Evolutionary conservation across 202 grass and related monocot species (phyloP).

Genomic region (Digitaria exilis): DNA sequence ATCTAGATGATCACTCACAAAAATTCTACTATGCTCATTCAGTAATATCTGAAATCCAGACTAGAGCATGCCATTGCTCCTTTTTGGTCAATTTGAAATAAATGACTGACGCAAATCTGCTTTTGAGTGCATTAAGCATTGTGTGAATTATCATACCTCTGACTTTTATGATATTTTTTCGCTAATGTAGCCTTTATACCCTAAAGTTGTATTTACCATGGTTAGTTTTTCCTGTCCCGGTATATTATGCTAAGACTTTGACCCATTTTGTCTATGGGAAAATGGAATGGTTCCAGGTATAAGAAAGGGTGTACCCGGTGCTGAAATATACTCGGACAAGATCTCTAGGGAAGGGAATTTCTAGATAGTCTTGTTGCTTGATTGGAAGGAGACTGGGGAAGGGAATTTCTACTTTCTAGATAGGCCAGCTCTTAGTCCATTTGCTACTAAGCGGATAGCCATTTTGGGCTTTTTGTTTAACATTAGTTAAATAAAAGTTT

Average conservation of each 20-base stretch:
- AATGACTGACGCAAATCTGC: neutral
- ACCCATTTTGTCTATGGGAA: neutral
- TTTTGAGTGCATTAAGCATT: neutral
- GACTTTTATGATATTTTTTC: neutral
- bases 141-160: neutral
- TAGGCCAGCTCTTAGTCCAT: neutral
- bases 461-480: neutral
- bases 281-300: constrained; percentile 15
- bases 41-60: constrained; percentile 14
- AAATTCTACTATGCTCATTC: neutral
- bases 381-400: neutral
- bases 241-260: constrained; percentile 6
- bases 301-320: neutral
- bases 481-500: neutral
- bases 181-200: neutral
- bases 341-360: neutral
- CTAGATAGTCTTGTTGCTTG: too few relatives aligned
- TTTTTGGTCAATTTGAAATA: constrained; percentile 18
- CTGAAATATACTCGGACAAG: neutral
- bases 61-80: neutral
- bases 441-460: neutral
- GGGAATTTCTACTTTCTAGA: neutral
- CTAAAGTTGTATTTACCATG: neutral
- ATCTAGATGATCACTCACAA: constrained; percentile 3
- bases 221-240: neutral